A percentile compares a stretch with the other conserved stretches of the same genome.
Evolutionary conservation across 148 eudicot species (phyloP).

Genomic region (Silene latifolia): DNA sequence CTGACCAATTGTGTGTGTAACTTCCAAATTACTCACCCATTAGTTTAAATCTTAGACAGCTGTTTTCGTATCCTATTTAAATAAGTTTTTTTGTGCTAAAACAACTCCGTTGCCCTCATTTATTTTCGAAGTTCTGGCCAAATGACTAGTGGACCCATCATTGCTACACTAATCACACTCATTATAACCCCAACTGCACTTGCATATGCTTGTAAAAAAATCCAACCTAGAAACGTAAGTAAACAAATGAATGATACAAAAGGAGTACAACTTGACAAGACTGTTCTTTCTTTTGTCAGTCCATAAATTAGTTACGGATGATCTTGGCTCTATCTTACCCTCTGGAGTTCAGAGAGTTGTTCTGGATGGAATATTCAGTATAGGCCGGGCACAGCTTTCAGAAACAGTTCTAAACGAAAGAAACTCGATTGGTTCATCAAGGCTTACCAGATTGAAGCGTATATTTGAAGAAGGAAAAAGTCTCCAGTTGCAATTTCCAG

Average conservation of each 20-base stretch:
- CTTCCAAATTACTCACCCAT: too few relatives aligned
- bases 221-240: too few relatives aligned
- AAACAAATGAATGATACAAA: not conserved
- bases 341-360: slow-evolving; percentile 59
- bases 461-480: slow-evolving; percentile 96
- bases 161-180: too few relatives aligned
- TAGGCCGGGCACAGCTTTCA: slow-evolving; percentile 90
- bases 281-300: slow-evolving; percentile 45
- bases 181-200: too few relatives aligned
- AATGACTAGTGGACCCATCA: too few relatives aligned
- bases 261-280: not conserved
- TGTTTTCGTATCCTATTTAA: too few relatives aligned
- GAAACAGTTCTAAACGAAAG: slow-evolving; percentile 64
- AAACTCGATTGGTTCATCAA: slow-evolving; percentile 80
- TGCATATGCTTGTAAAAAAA: too few relatives aligned
- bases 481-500: slow-evolving; percentile 97
- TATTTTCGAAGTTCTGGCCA: too few relatives aligned
- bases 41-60: too few relatives aligned
- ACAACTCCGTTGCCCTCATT: too few relatives aligned
- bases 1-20: not conserved
- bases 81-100: too few relatives aligned
- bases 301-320: slow-evolving; percentile 59
- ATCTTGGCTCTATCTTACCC: slow-evolving; percentile 67
- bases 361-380: slow-evolving; percentile 71
- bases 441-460: slow-evolving; percentile 67